phyloP scores from a whole-genome alignment of 768 basidiomycete species.

The Tylopilus sp. region DNA sequence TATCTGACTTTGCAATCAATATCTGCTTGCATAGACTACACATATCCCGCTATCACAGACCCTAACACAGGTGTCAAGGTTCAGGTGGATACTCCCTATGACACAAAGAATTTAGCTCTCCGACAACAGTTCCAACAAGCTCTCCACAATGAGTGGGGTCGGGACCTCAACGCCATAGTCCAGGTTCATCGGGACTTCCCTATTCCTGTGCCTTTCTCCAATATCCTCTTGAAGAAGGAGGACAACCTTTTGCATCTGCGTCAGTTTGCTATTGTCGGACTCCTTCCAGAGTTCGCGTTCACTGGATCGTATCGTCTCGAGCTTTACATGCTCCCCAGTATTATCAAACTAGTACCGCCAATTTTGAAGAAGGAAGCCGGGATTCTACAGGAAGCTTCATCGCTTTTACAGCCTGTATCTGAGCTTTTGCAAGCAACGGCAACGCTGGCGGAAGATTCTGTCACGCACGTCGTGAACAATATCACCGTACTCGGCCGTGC shows the following conservation, averaged over 20 bases:
- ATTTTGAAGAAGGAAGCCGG: neutral
- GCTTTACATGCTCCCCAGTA: conserved; percentile 7
- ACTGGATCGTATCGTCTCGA: conserved; percentile 17
- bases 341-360: neutral
- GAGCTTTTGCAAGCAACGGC: neutral
- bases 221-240: conserved; percentile 6
- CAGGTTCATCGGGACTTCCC: neutral
- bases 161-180: neutral
- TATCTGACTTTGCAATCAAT: neutral
- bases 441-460: neutral
- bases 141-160: conserved; percentile 1
- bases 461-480: conserved; percentile 7
- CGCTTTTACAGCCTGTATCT: no score
- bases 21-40: conserved; percentile 9
- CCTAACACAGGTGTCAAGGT: neutral
- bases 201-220: neutral
- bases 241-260: neutral
- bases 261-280: conserved; percentile 1
- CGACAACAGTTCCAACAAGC: conserved; percentile 3
- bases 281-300: conserved; percentile 15
- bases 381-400: neutral
- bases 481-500: conserved; percentile 9
- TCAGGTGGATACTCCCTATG: conserved; percentile 13
- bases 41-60: conserved; percentile 17
- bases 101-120: neutral